phyloP scores from a whole-genome alignment of 768 basidiomycete species.

The Albatrellus ellisii region DNA sequence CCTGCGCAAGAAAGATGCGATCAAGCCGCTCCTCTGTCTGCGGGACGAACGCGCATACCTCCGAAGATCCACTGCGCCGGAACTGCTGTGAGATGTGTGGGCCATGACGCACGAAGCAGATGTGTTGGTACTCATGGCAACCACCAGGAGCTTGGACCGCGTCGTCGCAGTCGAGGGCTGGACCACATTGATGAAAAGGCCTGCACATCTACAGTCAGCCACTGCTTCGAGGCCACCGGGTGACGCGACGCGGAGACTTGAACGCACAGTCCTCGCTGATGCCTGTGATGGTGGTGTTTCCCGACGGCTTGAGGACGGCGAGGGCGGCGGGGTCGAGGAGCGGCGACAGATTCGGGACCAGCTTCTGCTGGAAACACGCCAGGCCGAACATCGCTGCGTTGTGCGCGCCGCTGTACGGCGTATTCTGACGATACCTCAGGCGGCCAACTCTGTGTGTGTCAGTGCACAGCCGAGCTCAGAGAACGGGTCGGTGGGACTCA shows the following conservation, averaged over 20 bases:
- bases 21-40: not conserved
- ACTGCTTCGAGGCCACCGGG: no score
- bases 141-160: not conserved
- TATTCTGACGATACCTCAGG: conserved; percentile 12
- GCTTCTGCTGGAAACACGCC: conserved; percentile 12
- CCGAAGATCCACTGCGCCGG: not conserved
- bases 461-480: not conserved
- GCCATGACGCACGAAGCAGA: not conserved
- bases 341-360: not conserved
- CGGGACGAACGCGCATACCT: no score
- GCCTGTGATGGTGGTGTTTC: not conserved
- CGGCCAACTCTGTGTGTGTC: conserved; percentile 8
- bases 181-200: not conserved
- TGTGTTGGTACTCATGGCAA: not conserved
- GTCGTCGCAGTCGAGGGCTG: not conserved
- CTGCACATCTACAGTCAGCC: no score
- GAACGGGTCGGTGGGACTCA: not conserved
- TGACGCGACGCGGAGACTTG: no score
- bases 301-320: not conserved
- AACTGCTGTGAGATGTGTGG: not conserved
- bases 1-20: not conserved
- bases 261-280: conserved; percentile 13
- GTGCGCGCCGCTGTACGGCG: conserved; percentile 3
- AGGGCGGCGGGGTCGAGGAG: conserved; percentile 1
- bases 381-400: conserved; percentile 13